Base-by-base conservation (phyloP, 1,139 yeast genomes). In the Yamadazyma epiphylla region DNA sequence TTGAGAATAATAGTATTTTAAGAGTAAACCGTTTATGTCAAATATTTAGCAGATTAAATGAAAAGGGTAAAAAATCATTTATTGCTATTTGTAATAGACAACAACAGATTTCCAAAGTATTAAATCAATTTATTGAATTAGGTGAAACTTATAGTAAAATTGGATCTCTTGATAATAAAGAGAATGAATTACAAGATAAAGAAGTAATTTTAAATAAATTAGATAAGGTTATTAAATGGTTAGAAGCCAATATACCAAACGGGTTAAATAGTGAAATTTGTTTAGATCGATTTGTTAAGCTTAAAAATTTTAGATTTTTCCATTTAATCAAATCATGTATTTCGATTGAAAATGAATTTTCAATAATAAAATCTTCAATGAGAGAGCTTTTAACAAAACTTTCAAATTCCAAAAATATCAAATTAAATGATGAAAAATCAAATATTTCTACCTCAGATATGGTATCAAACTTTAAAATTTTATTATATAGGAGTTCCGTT, bases 1-100 rank as follows among this genome's bases (percentile, higher is more conserved):
- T 76, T 24, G 60, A 63, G 15, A 65, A 70, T 26, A 71, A 72
- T 33, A 39, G 62, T 0, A 51, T 49, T 10, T 46, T 39, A 15
- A 61, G 95, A 34, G 79, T 80, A 0, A 51, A 58, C 5, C 61
- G 89, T 33, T 45, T 86, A 7, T 51, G 81, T 25, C 57, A 55
- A 3, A 64, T 85, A 3, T 60, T 74, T 30, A 47, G 60, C 1
- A 54, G 51, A 15, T 63, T 88, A 24, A 74, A 79, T 32, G 70
- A 70, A 1, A 79, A 77, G 38, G 74, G 89, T 1, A 66, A 65
- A 36, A 66, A 74, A 25, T 76, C 95, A 0, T 80, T 86, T 43
- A 58, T 68, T 34, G 91, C 95, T 0, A 74, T 84, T 25, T 69
- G 75, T 32, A 74, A 69, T 42, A 69, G 95, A 31, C 95, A 86